These are phyloP conservation scores for Sideroxylon spinosum DNA, from an alignment of 179 eudicot species.

Conservation along the genomic window DNA sequence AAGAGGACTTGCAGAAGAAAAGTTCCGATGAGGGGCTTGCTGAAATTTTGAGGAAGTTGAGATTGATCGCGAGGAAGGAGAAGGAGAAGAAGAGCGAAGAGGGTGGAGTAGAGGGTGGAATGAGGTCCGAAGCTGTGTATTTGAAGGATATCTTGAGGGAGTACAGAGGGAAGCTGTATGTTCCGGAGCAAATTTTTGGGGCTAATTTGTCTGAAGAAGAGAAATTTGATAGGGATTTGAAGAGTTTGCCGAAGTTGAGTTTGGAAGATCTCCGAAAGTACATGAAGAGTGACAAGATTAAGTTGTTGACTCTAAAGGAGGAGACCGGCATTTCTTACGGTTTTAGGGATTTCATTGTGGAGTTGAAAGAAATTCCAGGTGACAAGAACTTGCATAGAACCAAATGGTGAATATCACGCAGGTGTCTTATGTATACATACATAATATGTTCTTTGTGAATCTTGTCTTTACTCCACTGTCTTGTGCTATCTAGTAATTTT, in stretches of 20 bases:
- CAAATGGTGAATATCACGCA: constrained; percentile 51
- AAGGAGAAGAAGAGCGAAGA: constrained; percentile 25
- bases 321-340: constrained; percentile 32
- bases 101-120: constrained; percentile 24
- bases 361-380: constrained; percentile 72
- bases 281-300: constrained; percentile 50
- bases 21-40: constrained; percentile 28
- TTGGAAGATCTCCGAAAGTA: constrained; percentile 56
- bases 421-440: neutral
- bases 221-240: constrained; percentile 48
- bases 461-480: neutral
- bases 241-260: constrained; percentile 57
- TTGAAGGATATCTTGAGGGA: constrained; percentile 83
- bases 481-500: constrained; percentile 13
- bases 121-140: constrained; percentile 41
- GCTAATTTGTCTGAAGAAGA: constrained; percentile 66
- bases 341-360: constrained; percentile 59
- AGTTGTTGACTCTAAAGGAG: constrained; percentile 59
- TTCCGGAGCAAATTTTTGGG: constrained; percentile 75
- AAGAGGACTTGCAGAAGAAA: constrained; percentile 37
- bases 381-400: constrained; percentile 69
- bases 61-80: constrained; percentile 28
- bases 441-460: neutral
- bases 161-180: constrained; percentile 76
- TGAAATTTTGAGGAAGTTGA: constrained; percentile 42